Evolutionary conservation across 305 asterid genomes (phyloP).

Genomic region (Plantago coronopus): DNA sequence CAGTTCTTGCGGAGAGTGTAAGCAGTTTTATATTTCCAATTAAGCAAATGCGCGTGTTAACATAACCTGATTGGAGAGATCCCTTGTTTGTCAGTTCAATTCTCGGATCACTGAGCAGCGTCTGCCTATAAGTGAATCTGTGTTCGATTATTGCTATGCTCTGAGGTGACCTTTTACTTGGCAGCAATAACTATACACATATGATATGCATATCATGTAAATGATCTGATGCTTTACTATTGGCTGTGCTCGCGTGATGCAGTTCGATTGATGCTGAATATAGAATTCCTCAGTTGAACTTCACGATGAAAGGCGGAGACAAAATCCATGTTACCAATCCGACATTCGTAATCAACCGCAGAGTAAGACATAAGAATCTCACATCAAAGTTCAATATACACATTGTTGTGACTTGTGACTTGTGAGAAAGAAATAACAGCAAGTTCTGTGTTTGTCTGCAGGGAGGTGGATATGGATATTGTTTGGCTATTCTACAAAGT

Average conservation of each 20-base stretch:
- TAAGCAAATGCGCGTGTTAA: background rate
- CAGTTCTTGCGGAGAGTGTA: constrained; percentile 50
- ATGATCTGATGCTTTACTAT: background rate
- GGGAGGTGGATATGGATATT: constrained; percentile 46
- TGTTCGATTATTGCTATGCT: constrained; percentile 68
- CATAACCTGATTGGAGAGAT: background rate
- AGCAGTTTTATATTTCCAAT: constrained; percentile 22
- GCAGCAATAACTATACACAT: too few species aligned
- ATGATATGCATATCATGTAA: background rate
- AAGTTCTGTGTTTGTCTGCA: constrained; percentile 21
- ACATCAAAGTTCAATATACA: background rate
- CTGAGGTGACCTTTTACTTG: constrained; percentile 37
- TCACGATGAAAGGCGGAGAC: constrained; percentile 78
- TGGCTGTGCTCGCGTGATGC: constrained; percentile 6
- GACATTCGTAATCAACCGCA: constrained; percentile 33
- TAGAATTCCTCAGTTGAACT: constrained; percentile 46
- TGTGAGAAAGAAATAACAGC: background rate
- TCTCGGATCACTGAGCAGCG: constrained; percentile 51
- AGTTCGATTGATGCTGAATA: constrained; percentile 47
- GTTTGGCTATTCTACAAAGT: constrained; percentile 74
- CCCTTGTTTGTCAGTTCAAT: constrained; percentile 51
- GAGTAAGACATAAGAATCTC: constrained; percentile 40
- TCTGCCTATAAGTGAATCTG: constrained; percentile 28
- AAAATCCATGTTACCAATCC: constrained; percentile 40
- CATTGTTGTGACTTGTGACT: background rate